Evolutionary conservation across 495 filamentous ascomycete species (phyloP).

Genomic region (Thermothielavioides terrestris): DNA sequence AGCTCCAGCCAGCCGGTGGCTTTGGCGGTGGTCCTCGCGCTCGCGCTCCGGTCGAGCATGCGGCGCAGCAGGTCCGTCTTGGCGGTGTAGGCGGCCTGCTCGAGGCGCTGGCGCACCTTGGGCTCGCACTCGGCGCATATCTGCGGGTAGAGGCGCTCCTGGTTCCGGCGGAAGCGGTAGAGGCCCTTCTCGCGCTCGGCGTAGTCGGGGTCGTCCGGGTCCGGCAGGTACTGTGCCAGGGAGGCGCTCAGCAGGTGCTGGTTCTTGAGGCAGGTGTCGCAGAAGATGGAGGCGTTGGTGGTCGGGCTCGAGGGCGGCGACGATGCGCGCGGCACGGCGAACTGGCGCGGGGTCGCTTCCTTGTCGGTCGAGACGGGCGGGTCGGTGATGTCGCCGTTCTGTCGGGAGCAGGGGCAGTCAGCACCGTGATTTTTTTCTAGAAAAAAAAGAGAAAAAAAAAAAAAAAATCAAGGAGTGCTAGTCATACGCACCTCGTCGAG

Average conservation of each 20-base stretch:
- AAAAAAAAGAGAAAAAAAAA: too few relatives aligned
- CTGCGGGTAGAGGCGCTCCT: conserved; percentile 75
- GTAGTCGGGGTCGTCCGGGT: conserved; percentile 54
- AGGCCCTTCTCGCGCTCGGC: conserved; percentile 45
- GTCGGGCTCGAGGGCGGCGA: conserved; percentile 25
- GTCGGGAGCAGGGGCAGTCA: not conserved
- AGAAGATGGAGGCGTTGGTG: conserved; percentile 47
- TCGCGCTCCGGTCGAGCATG: conserved; percentile 56
- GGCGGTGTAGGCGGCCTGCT: conserved; percentile 62
- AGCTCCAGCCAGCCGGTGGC: conserved; percentile 43
- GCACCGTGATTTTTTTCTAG: too few relatives aligned
- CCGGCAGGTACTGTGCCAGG: conserved; percentile 61
- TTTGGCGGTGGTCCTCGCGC: conserved; percentile 32
- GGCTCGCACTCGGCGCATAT: conserved; percentile 71
- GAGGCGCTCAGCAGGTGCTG: conserved; percentile 63
- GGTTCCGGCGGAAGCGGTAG: conserved; percentile 49
- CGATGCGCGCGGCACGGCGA: conserved; percentile 30
- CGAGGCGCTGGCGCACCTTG: conserved; percentile 53
- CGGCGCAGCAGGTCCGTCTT: conserved; percentile 68
- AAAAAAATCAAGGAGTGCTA: too few relatives aligned
- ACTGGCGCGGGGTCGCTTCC: conserved; percentile 29
- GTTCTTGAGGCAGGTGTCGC: conserved; percentile 68
- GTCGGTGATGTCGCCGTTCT: conserved; percentile 82
- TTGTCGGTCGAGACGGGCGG: conserved; percentile 53
- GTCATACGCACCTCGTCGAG: conserved; percentile 53